Evolutionary conservation across 805 yeast species (phyloP).

Genomic region (Scheffersomyces spartinae): DNA sequence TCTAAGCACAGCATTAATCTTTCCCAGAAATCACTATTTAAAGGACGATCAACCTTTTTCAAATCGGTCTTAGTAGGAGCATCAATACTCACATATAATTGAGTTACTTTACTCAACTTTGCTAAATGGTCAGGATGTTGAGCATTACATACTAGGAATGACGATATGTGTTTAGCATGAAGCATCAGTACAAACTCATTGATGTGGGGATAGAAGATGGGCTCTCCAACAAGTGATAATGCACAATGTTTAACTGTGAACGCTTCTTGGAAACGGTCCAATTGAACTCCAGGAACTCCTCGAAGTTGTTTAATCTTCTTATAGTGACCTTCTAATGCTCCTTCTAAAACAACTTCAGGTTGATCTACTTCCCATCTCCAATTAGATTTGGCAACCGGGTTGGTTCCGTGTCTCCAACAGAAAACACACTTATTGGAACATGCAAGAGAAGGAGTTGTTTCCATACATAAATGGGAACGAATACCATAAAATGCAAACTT

Average conservation of each 20-base stretch:
- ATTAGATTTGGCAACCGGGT: conserved; percentile 82
- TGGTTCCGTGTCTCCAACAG: conserved; percentile 97
- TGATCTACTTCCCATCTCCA: conserved; percentile 96
- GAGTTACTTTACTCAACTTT: conserved; percentile 67
- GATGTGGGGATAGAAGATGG: conserved; percentile 86
- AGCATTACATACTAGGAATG: conserved; percentile 88
- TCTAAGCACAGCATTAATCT: conserved; percentile 72
- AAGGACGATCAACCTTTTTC: conserved; percentile 78
- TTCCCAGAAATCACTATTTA: conserved; percentile 89
- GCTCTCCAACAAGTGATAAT: conserved; percentile 86
- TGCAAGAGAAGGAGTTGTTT: conserved; percentile 85
- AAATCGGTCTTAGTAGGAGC: conserved; percentile 79
- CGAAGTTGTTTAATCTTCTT: conserved; percentile 87
- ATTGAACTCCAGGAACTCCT: conserved; percentile 90
- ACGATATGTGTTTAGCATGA: conserved; percentile 70
- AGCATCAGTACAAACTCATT: conserved; percentile 73
- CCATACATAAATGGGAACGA: conserved; percentile 87
- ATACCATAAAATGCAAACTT: conserved; percentile 89
- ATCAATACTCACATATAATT: conserved; percentile 84
- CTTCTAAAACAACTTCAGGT: conserved; percentile 73
- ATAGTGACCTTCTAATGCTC: conserved; percentile 84
- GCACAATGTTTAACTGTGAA: conserved; percentile 88
- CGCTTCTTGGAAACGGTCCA: conserved; percentile 85
- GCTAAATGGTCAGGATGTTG: conserved; percentile 85
- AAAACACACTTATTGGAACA: conserved; percentile 94